Percentiles rank a stretch among this genome's conserved stretches.
Evolutionary conservation across 2,329 filamentous ascomycete species (phyloP).

Genomic region (Sarocladium brachiariae): DNA sequence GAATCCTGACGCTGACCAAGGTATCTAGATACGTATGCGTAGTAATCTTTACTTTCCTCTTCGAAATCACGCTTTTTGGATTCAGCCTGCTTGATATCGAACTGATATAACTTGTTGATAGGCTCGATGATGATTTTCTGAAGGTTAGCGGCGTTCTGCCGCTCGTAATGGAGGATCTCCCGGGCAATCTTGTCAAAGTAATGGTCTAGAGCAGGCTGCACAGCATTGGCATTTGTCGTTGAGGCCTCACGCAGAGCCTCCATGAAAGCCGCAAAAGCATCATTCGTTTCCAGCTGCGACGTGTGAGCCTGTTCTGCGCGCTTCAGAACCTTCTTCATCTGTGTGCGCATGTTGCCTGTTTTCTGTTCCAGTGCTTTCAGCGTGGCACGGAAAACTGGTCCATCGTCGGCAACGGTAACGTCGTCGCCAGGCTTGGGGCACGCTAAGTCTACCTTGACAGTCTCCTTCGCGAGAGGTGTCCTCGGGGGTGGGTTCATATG

Average conservation of each 20-base stretch:
- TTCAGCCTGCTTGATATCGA: slow-evolving; percentile 97
- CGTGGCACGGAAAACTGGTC: slow-evolving; percentile 89
- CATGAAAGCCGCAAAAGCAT: slow-evolving; percentile 74
- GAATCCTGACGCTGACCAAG: slow-evolving; percentile 95
- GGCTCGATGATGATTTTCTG: slow-evolving; percentile 95
- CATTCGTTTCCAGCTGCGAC: slow-evolving; percentile 78
- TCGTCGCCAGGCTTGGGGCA: slow-evolving; percentile 83
- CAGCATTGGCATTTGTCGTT: slow-evolving; percentile 85
- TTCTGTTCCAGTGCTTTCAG: slow-evolving; percentile 96
- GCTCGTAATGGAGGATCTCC: slow-evolving; percentile 83
- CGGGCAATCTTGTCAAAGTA: slow-evolving; percentile 96
- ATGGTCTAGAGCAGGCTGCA: slow-evolving; percentile 94
- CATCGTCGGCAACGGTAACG: slow-evolving; percentile 79
- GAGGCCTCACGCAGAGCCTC: slow-evolving; percentile 83
- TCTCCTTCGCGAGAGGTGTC: slow-evolving; percentile 30
- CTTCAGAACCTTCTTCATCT: slow-evolving; percentile 95
- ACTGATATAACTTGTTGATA: slow-evolving; percentile 80
- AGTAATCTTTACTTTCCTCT: slow-evolving; percentile 98
- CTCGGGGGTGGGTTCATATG: slow-evolving; percentile 20
- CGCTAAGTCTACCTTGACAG: slow-evolving; percentile 79
- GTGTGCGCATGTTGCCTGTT: slow-evolving; percentile 84
- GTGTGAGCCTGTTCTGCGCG: slow-evolving; percentile 83
- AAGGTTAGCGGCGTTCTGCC: slow-evolving; percentile 73
- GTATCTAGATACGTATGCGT: slow-evolving; percentile 89
- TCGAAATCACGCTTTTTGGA: slow-evolving; percentile 97